These are phyloP conservation scores for Theobroma grandiflorum DNA, from an alignment of 441 rosid species.

Conservation along the genomic window DNA sequence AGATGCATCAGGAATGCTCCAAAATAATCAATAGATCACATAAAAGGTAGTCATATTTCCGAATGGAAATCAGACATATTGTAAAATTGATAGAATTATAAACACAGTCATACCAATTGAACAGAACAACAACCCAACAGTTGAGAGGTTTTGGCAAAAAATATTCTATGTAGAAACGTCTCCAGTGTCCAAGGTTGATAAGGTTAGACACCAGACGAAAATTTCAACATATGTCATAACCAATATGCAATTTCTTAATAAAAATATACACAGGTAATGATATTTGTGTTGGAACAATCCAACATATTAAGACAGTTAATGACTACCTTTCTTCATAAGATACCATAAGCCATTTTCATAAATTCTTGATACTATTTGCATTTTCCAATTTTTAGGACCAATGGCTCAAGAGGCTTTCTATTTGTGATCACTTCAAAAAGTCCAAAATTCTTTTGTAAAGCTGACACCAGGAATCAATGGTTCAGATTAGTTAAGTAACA, in stretches of 20 bases:
- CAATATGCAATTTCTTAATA: no score
- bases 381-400: no score
- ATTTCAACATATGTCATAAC: no score
- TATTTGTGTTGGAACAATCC: no score
- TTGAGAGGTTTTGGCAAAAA: neutral
- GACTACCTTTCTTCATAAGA: no score
- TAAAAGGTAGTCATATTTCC: neutral
- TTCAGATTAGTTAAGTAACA: neutral
- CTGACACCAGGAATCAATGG: neutral
- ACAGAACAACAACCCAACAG: neutral
- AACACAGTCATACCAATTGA: neutral
- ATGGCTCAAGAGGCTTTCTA: no score
- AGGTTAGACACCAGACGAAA: neutral
- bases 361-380: no score
- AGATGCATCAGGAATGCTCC: neutral
- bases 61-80: neutral
- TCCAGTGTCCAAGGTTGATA: neutral
- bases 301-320: no score
- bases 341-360: no score
- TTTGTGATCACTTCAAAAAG: neutral
- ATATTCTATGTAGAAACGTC: neutral
- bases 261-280: no score
- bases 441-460: neutral
- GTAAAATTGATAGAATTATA: neutral
- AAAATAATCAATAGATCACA: neutral